Conservation (phyloP, 495 filamentous ascomycete species). For the Penicillium desertorum region DNA sequence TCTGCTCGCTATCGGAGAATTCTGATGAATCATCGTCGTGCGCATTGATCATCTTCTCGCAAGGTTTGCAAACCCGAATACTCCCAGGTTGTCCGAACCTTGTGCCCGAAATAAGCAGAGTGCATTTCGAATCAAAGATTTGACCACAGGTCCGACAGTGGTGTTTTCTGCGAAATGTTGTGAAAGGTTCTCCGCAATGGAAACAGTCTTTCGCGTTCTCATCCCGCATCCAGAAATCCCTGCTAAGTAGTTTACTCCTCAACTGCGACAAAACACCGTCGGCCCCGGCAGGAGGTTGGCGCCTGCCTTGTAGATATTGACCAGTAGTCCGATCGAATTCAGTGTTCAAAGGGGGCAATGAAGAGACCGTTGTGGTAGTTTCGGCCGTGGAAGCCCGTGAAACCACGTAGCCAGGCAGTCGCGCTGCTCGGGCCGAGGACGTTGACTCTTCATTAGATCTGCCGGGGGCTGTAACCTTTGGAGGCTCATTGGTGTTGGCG, state of each 20-base stretch:
- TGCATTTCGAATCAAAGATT: slow-evolving; percentile 98
- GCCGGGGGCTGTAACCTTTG: slow-evolving; percentile 22
- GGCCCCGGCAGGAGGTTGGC: slow-evolving; percentile 19
- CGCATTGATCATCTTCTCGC: slow-evolving; percentile 85
- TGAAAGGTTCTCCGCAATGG: slow-evolving; percentile 82
- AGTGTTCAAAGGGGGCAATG: slow-evolving; percentile 38
- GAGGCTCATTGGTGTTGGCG: slow-evolving; percentile 26
- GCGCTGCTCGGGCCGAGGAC: slow-evolving; percentile 22
- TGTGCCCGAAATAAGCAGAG: slow-evolving; percentile 78
- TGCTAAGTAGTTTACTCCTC: slow-evolving; percentile 80
- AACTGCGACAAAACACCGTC: slow-evolving; percentile 51
- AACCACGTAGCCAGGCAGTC: slow-evolving; percentile 37
- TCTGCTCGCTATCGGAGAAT: slow-evolving; percentile 73
- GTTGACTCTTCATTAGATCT: slow-evolving; percentile 27
- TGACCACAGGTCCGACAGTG: slow-evolving; percentile 92
- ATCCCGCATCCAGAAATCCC: slow-evolving; percentile 99
- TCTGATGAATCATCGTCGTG: slow-evolving; percentile 89
- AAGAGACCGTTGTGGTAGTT: slow-evolving; percentile 30
- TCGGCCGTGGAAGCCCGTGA: slow-evolving; percentile 40
- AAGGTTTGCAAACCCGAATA: slow-evolving; percentile 92
- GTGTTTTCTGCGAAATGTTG: slow-evolving; percentile 93
- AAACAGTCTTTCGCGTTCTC: slow-evolving; percentile 99
- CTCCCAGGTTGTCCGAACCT: slow-evolving; percentile 84
- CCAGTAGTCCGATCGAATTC: slow-evolving; percentile 20
- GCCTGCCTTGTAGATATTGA: slow-evolving; percentile 25